Base-by-base conservation (phyloP, 2,329 filamentous ascomycete genomes). In the Talaromyces pinophilus region DNA sequence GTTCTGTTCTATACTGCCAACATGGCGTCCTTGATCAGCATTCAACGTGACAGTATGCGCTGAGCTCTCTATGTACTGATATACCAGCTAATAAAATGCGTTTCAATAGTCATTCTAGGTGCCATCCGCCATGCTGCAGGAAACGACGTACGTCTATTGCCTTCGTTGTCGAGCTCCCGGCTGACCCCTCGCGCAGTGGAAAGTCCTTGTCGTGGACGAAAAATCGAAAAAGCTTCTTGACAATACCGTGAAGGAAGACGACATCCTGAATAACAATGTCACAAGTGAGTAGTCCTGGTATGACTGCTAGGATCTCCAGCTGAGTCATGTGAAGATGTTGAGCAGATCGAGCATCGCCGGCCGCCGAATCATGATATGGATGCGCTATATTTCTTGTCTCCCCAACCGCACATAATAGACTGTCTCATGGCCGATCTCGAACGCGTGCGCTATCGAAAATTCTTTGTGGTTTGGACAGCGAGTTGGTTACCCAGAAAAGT, bases 191-290 rank as follows among this genome's bases (percentile, higher is more conserved):
- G 67, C 35, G 40, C 71, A 97, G 93, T 99, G 95, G 95, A 99
- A 98, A 87, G 92, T 97, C 71, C 83, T 99, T 72, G 90, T 99
- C 63, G 84, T 97, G 73, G 95, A 99, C 81, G 89, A 92, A 71
- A 85, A 84, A 65, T 93, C 92, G 77, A 89, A 90, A 77, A 93
- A 90, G 79, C 86, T 99, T 72, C 86, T 99, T 73, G 90, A 96
- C 80, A 96, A 94, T 83, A 91, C 92, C 57, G 87, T 94, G 77
- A 94, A 92, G 74, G 91, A 97, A 83, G 94, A 99, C 87, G 92
- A 97, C 75, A 96, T 99, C 71, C 90, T 99, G 81, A 96, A 96
- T 77, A 88, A 93, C 80, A 97, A 97, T 78, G 92, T 99, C 79
- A 94, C 93, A 71, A 97, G 93, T 97, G 85, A 77, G 89, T 42